These are phyloP conservation scores for Backusella liffmaniae DNA, from an alignment of 192 early-diverging fungal species.

Conservation along the genomic window DNA sequence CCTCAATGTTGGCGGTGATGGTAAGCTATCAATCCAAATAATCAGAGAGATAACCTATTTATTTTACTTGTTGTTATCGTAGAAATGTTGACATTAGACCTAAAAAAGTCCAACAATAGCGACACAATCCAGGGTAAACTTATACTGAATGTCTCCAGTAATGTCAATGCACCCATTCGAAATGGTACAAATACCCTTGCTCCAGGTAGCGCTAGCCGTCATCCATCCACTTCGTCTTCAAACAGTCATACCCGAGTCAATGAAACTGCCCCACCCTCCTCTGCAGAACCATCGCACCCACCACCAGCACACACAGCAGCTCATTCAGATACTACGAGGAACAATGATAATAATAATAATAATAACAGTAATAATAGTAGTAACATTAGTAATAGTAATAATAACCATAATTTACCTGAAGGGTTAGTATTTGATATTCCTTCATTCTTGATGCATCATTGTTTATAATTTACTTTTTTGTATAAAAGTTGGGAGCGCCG, in stretches of 20 bases:
- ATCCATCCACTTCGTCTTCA: background rate
- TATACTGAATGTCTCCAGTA: conserved; percentile 70
- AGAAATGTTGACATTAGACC: conserved; percentile 87
- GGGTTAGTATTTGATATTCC: background rate
- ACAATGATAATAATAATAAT: background rate
- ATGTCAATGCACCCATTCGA: conserved; percentile 48
- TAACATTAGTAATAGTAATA: background rate
- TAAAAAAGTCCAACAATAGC: conserved; percentile 80
- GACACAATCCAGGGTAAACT: conserved; percentile 89
- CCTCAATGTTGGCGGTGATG: conserved; percentile 70
- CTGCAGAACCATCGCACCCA: background rate
- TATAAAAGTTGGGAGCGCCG: conserved; percentile 89
- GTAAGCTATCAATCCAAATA: conserved; percentile 15
- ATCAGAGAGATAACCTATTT: background rate
- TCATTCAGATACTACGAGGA: too few species aligned
- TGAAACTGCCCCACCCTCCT: background rate
- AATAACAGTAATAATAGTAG: background rate
- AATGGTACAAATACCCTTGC: conserved; percentile 33
- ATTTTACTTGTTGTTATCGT: background rate
- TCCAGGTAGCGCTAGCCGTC: background rate
- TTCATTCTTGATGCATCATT: conserved; percentile 15
- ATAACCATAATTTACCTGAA: conserved; percentile 6
- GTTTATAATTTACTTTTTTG: conserved; percentile 66
- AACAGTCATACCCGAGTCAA: background rate
- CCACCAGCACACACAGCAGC: background rate